phyloP scores from a whole-genome alignment of 176 grass and related monocot species.

The Carex parvula region DNA sequence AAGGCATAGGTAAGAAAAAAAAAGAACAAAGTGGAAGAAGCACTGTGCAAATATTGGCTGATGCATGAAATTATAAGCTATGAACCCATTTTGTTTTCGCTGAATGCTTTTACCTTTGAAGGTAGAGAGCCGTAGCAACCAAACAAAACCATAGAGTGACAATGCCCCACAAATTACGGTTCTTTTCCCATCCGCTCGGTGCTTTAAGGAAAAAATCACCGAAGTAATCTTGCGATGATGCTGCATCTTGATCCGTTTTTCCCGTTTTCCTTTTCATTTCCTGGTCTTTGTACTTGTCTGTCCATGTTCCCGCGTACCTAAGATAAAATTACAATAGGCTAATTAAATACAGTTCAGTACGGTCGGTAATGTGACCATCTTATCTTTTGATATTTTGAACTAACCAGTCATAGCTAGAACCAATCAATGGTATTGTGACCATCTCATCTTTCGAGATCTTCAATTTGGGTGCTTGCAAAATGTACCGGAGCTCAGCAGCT shows the following conservation, averaged over 20 bases:
- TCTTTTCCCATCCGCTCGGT: slow-evolving; percentile 64
- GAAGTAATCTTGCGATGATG: slow-evolving; percentile 56
- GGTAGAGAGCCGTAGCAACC: slow-evolving; percentile 71
- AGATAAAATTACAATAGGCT: slow-evolving; percentile 15
- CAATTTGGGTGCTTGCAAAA: slow-evolving; percentile 87
- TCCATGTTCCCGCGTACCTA: slow-evolving; percentile 94
- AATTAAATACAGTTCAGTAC: not conserved
- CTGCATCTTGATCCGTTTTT: slow-evolving; percentile 32
- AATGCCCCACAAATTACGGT: slow-evolving; percentile 55
- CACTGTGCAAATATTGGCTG: not conserved
- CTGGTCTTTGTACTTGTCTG: slow-evolving; percentile 75
- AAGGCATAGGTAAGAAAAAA: not conserved
- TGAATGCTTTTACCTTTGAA: slow-evolving; percentile 56
- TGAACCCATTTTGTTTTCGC: not conserved
- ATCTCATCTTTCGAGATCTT: slow-evolving; percentile 98
- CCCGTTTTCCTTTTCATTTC: slow-evolving; percentile 60
- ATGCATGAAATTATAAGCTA: not conserved
- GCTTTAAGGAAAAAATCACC: slow-evolving; percentile 49
- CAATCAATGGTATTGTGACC: slow-evolving; percentile 91
- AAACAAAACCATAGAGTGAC: slow-evolving; percentile 75
- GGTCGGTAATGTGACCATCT: slow-evolving; percentile 50
- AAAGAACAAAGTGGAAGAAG: not conserved
- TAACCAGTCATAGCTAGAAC: slow-evolving; percentile 93
- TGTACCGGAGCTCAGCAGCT: slow-evolving; percentile 87
- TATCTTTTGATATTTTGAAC: slow-evolving; percentile 79